Evolutionary conservation across 805 yeast genomes (phyloP), one percentile per base, ranked within the genome.

Genomic region (Schizosaccharomyces osmophilus): DNA sequence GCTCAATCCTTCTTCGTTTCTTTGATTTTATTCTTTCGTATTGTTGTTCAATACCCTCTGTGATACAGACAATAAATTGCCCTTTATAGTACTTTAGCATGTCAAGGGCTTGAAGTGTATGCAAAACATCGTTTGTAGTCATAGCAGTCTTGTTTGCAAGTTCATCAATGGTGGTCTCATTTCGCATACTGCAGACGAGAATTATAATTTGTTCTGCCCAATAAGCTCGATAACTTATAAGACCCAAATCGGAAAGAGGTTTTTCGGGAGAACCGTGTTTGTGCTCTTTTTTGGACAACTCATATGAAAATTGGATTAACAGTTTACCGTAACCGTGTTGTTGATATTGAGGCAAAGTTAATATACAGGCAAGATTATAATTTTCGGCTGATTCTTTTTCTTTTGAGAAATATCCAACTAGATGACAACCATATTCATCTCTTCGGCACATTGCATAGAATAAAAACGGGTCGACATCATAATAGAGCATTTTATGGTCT

Each of bases 201-300:
- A 81, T 82, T 13, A 88, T 82, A 63, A 93, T 76, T 0, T 90
- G 82, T 67, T 93, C 97, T 0, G 97, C 82, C 99, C 99, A 93
- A 69, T 79, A 93, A 0, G 97, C 95, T 71, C 98, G 81, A 69
- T 93, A 93, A 4, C 95, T 85, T 36, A 93, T 76, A 41, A 93
- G 76, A 51, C 99, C 99, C 69, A 93, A 77, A 77, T 93, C 98
- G 0, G 95, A 86, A 26, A 93, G 75, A 2, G 99, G 99, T 69
- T 93, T 93, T 72, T 93, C 99, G 0, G 98, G 99, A 0, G 96
- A 87, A 0, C 99, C 99, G 3, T 82, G 81, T 70, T 93, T 93
- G 61, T 84, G 82, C 68, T 93, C 99, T 61, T 82, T 84, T 68
- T 84, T 83, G 2, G 95, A 85, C 55, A 93, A 74, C 74, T 86